Evolutionary conservation across 805 yeast species (phyloP).

Genomic region (Isabelozyma heimii): DNA sequence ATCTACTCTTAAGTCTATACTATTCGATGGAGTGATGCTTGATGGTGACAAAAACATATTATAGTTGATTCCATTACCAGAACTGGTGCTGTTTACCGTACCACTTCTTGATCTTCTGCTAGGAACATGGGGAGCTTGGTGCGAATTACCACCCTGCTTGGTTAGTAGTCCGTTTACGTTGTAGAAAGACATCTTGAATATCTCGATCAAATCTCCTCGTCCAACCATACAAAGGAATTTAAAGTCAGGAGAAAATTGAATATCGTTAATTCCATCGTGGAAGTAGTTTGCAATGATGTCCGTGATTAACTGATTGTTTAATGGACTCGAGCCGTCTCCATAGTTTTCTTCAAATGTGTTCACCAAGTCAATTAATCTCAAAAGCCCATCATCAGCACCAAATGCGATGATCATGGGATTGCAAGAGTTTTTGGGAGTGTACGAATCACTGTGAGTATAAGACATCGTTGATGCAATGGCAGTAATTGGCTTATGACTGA

Average conservation of each 20-base stretch:
- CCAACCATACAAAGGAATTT: conserved; percentile 46
- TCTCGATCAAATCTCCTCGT: conserved; percentile 52
- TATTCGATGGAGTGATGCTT: conserved; percentile 19
- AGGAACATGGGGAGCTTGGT: not conserved
- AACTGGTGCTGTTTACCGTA: conserved; percentile 29
- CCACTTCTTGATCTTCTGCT: conserved; percentile 37
- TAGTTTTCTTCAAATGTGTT: conserved; percentile 25
- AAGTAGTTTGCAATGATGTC: conserved; percentile 65
- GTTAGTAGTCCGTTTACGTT: conserved; percentile 34
- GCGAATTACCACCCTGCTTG: conserved; percentile 5
- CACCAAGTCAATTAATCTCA: conserved; percentile 53
- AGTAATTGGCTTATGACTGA: conserved; percentile 61
- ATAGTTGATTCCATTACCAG: conserved; percentile 6
- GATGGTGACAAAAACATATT: conserved; percentile 18
- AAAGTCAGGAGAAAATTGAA: conserved; percentile 47
- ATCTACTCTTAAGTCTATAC: conserved; percentile 15
- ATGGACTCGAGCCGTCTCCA: conserved; percentile 18
- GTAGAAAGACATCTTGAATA: conserved; percentile 39
- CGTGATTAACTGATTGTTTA: conserved; percentile 25
- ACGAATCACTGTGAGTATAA: conserved; percentile 4
- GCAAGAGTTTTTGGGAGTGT: conserved; percentile 10
- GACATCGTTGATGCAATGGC: conserved; percentile 33
- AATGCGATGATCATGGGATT: conserved; percentile 48
- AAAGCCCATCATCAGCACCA: conserved; percentile 65
- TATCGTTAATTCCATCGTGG: conserved; percentile 56